Conservation (phyloP, 148 eudicot species). For the Gaultheria prostrata region DNA sequence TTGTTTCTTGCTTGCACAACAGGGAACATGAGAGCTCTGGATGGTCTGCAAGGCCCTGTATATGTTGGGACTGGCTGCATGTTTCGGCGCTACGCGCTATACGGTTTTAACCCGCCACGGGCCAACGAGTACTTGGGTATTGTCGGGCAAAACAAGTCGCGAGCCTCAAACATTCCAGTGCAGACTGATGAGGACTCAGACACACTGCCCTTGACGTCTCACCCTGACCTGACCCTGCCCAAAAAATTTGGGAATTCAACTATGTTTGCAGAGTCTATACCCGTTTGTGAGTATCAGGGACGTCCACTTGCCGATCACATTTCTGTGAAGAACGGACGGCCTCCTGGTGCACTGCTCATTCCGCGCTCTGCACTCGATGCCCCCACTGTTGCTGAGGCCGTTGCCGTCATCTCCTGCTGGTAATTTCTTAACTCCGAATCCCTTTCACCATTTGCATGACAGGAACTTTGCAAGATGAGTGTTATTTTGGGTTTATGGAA, state of each 20-base stretch:
- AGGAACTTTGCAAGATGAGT: neutral
- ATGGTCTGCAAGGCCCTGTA: conserved; percentile 92
- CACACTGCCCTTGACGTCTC: conserved; percentile 39
- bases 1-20: neutral
- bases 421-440: conserved; percentile 20
- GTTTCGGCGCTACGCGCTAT: conserved; percentile 83
- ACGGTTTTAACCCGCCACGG: conserved; percentile 83
- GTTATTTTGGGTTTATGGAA: neutral
- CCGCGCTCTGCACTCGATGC: conserved; percentile 84
- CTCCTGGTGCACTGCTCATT: conserved; percentile 69
- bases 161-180: conserved; percentile 20
- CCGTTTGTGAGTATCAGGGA: conserved; percentile 83
- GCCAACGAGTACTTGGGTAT: conserved; percentile 65
- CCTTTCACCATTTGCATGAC: neutral
- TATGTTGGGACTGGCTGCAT: conserved; percentile 95
- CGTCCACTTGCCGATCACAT: conserved; percentile 84
- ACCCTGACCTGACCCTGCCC: conserved; percentile 77
- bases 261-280: conserved; percentile 67
- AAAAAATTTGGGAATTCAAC: conserved; percentile 76
- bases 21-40: conserved; percentile 92
- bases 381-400: conserved; percentile 89
- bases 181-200: conserved; percentile 38
- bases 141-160: conserved; percentile 57
- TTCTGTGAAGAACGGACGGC: conserved; percentile 78
- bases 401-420: conserved; percentile 94